Base-by-base conservation (phyloP, 768 basidiomycete genomes). In the Leccinum disarticulatum region DNA sequence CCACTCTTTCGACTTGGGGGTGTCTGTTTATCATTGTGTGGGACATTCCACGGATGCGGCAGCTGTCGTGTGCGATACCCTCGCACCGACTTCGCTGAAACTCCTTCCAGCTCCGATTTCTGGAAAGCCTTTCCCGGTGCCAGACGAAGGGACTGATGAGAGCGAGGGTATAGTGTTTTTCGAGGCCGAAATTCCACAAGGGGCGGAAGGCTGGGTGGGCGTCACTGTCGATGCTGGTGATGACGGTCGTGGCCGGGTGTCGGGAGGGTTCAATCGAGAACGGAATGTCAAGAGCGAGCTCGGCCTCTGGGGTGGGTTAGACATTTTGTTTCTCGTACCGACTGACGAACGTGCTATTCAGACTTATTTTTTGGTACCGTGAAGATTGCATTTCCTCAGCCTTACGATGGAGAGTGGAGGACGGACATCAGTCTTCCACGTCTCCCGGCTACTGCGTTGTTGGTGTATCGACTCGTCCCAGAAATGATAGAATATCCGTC, bases 111-210 rank as follows among this genome's bases (percentile, higher is more conserved):
- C 80, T 63, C 85, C 88, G 27, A 65, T 77, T 10, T 76, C 78
- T 11, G 83, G 79, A 3, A 73, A 71, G 46, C 71, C 76, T 11
- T 92, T 91, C 64, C 91, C 90, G 6, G 74, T 82, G 0, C 87
- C 89, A 14, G 72, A 82, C 15, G 85, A 87, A 71, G 90, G 90
- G 0, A 70, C 81, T 0, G 88, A 90, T 55, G 89, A 93, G 69
- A 88, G 87, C 9, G 90, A 91, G 58, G 90, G 88, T 0, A 76
- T 87, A 2, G 86, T 86, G 4, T 73, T 87, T 27, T 90, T 83
- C 65, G 86, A 88, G 66, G 81, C 80, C 10, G 72, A 78, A 43
- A 47, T 87, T 17, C 64, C 72, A 2, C 30, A 7, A 46, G 66
- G 38, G 6, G 50, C 59, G 17, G 60, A 64, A 11, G 70, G 71